Conservation (phyloP, 1,284 basidiomycete genomes). For the Irpex sp. region DNA sequence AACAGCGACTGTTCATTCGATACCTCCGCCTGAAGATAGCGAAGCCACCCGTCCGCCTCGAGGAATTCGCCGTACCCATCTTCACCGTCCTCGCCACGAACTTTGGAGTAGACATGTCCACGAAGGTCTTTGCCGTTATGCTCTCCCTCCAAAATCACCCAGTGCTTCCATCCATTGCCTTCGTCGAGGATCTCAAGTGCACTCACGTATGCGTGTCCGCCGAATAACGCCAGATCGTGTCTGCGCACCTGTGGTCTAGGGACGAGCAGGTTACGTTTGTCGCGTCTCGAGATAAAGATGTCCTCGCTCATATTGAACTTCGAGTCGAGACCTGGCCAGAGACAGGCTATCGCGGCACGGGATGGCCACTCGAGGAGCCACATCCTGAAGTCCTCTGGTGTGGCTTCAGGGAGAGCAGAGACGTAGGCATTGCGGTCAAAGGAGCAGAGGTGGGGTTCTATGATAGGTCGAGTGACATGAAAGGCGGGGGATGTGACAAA, state of each 20-base stretch:
- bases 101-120: conserved; percentile 12
- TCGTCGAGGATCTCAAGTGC: conserved; percentile 12
- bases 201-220: conserved; percentile 5
- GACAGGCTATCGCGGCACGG: conserved; percentile 7
- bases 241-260: conserved; percentile 7
- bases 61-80: conserved; percentile 12
- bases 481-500: conserved; percentile 11
- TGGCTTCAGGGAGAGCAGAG: conserved; percentile 4
- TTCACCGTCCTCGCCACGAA: conserved; percentile 11
- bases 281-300: conserved; percentile 9
- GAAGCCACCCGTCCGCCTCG: conserved; percentile 9
- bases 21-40: conserved; percentile 9
- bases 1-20: conserved; percentile 9
- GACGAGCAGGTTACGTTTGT: conserved; percentile 9
- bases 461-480: conserved; percentile 8
- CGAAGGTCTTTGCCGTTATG: conserved; percentile 11
- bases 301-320: conserved; percentile 14
- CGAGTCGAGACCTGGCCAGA: conserved; percentile 12
- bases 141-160: conserved; percentile 11
- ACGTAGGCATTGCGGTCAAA: conserved; percentile 8
- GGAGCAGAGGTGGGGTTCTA: conserved; percentile 2
- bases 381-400: conserved; percentile 11
- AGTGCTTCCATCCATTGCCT: conserved; percentile 15
- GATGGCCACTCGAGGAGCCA: conserved; percentile 15
- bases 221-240: conserved; percentile 7